Base-by-base conservation (phyloP, 1,284 basidiomycete genomes). In the Puccinia coronata region DNA sequence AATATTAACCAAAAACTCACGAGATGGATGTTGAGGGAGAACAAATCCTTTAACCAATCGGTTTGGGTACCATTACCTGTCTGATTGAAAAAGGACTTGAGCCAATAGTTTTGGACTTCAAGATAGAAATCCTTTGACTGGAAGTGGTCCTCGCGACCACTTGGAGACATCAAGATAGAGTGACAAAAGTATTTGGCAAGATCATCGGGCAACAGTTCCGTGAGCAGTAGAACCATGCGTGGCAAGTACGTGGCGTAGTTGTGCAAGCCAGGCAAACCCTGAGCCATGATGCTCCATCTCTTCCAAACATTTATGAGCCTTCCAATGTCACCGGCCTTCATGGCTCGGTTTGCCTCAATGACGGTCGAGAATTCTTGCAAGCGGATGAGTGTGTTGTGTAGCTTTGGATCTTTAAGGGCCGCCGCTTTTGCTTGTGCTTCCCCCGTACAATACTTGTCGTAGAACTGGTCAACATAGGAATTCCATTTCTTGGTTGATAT, bases 81-180 rank as follows among this genome's bases (percentile, higher is more conserved):
- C 18, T 28, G 61, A 25, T 65, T 65, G 34, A 6, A 65, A n/a
- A 65, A 65, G 6, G 39, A 36, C 16, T 65, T 65, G 3, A 65
- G 61, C 61, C 31, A 65, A 18, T 65, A 39, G 20, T 36, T 65
- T 6, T 39, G 61, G 5, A 23, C 9, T 28, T 65, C 61, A 65
- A 65, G 61, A 65, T 65, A 74, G 34, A 74, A 74, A 47, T 74
- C 72, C 53, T 74, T 74, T 39, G 72, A 25, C 0, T 59, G 14
- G 43, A 74, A 74, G 23, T 67, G 75, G 53, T 43, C 39, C 16
- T 63, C 43, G 6, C 49, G 31, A 4, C 75, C 61, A 28, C 55
- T 74, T 36, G 72, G 72, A 0, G 39, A 74, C 18, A 74, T n/a
- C 41, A 74, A 31, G 5, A 74, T 18, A 14, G 72, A 74, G 34